These are phyloP conservation scores for Hyaloscypha bicolor DNA, from an alignment of 495 filamentous ascomycete genomes.

Conservation along the genomic window DNA sequence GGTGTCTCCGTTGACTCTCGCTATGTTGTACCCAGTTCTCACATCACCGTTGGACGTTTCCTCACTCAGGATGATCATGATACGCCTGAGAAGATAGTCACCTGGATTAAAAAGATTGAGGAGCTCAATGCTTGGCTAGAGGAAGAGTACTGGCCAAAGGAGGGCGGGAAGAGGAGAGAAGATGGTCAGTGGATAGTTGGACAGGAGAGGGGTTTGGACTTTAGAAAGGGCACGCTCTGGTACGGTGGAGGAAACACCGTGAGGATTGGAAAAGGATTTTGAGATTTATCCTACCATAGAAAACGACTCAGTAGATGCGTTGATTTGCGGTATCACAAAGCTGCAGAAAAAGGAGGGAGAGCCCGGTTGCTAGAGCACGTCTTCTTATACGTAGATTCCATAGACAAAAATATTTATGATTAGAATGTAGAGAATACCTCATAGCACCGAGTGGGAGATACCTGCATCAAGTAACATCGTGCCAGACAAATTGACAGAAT, in stretches of 20 bases:
- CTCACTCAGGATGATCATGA: slow-evolving; percentile 54
- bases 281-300: not conserved
- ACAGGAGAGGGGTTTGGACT: slow-evolving; percentile 73
- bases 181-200: slow-evolving; percentile 71
- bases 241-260: slow-evolving; percentile 78
- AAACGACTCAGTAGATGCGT: too few species aligned
- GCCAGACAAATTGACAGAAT: not conserved
- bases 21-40: slow-evolving; percentile 84
- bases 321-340: too few species aligned
- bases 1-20: slow-evolving; percentile 68
- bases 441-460: too few species aligned
- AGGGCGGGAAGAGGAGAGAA: slow-evolving; percentile 35
- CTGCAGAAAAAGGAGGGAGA: too few species aligned
- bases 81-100: slow-evolving; percentile 49
- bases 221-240: slow-evolving; percentile 72
- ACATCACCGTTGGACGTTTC: slow-evolving; percentile 85
- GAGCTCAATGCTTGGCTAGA: slow-evolving; percentile 73
- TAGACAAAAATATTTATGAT: too few species aligned
- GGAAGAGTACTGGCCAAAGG: slow-evolving; percentile 64
- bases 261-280: slow-evolving; percentile 63
- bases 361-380: too few species aligned
- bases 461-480: too few species aligned
- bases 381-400: too few species aligned
- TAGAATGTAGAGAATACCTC: too few species aligned
- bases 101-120: slow-evolving; percentile 69